Evolutionary conservation across 805 yeast species (phyloP).

Genomic region (Priceomyces fermenticarens): DNA sequence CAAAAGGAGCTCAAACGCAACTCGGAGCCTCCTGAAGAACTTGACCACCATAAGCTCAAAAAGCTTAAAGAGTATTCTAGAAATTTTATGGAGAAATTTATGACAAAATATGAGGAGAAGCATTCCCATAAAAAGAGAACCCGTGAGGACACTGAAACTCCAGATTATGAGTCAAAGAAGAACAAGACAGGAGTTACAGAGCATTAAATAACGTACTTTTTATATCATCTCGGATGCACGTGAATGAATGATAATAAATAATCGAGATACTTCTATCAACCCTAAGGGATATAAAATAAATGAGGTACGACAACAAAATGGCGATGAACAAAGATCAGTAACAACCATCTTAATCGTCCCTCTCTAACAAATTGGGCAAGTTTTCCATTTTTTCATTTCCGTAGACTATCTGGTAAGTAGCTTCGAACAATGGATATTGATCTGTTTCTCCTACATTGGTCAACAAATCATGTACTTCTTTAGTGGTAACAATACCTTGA

Average conservation of each 20-base stretch:
- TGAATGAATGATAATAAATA: conserved; percentile 2
- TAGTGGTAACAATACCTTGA: conserved; percentile 89
- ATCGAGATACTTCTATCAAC: conserved; percentile 1
- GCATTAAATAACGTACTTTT: background rate
- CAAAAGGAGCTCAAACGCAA: conserved; percentile 62
- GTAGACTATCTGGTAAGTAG: conserved; percentile 80
- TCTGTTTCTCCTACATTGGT: conserved; percentile 46
- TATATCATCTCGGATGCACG: background rate
- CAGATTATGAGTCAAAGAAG: conserved; percentile 2
- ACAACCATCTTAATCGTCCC: conserved; percentile 1
- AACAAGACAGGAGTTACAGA: background rate
- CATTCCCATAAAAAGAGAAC: conserved; percentile 18
- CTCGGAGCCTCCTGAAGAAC: conserved; percentile 48
- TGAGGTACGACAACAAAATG: background rate
- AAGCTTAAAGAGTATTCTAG: conserved; percentile 67
- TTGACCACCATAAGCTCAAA: conserved; percentile 60
- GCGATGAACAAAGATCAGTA: no score
- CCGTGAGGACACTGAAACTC: conserved; percentile 1
- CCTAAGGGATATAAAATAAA: background rate
- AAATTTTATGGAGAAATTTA: conserved; percentile 64
- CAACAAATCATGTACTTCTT: conserved; percentile 87
- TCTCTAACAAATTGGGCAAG: conserved; percentile 67
- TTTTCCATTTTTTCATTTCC: conserved; percentile 71
- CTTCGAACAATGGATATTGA: conserved; percentile 80
- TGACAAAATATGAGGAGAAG: conserved; percentile 46